These are phyloP conservation scores for Daldinia decipiens DNA, from an alignment of 495 filamentous ascomycete species.

Conservation along the genomic window DNA sequence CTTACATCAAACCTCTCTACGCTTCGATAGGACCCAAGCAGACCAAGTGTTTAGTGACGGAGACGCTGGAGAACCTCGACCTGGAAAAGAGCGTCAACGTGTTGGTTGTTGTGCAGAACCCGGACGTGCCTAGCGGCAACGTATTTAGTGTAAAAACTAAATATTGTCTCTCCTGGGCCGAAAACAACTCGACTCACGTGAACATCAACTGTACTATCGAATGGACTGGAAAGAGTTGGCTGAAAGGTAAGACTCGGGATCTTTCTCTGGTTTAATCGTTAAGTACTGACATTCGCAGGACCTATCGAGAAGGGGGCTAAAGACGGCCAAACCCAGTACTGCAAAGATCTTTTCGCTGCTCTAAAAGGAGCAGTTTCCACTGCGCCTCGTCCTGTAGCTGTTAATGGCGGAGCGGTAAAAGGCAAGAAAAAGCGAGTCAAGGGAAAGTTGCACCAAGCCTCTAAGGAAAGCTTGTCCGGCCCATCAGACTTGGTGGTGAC, in stretches of 20 bases:
- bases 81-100: conserved; percentile 87
- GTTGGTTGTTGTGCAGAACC: conserved; percentile 83
- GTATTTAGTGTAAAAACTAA: conserved; percentile 91
- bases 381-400: conserved; percentile 61
- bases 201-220: conserved; percentile 89
- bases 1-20: conserved; percentile 90
- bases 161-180: conserved; percentile 92
- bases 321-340: conserved; percentile 86
- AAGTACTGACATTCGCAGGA: conserved; percentile 57
- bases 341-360: conserved; percentile 75
- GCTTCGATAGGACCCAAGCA: conserved; percentile 89
- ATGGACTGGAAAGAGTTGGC: conserved; percentile 98
- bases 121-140: conserved; percentile 94
- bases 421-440: conserved; percentile 69
- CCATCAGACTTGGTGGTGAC: conserved; percentile 58
- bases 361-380: conserved; percentile 78
- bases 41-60: conserved; percentile 92
- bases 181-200: conserved; percentile 83
- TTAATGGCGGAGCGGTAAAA: conserved; percentile 57
- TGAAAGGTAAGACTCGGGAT: conserved; percentile 75
- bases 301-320: conserved; percentile 96
- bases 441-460: conserved; percentile 57
- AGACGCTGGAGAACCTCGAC: conserved; percentile 83
- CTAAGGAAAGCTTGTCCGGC: conserved; percentile 54
- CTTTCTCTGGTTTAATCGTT: conserved; percentile 19